Percentiles rank a stretch among this genome's conserved stretches.
Evolutionary conservation across 2,329 filamentous ascomycete species (phyloP).

Genomic region (Chaetothyriales sp.): DNA sequence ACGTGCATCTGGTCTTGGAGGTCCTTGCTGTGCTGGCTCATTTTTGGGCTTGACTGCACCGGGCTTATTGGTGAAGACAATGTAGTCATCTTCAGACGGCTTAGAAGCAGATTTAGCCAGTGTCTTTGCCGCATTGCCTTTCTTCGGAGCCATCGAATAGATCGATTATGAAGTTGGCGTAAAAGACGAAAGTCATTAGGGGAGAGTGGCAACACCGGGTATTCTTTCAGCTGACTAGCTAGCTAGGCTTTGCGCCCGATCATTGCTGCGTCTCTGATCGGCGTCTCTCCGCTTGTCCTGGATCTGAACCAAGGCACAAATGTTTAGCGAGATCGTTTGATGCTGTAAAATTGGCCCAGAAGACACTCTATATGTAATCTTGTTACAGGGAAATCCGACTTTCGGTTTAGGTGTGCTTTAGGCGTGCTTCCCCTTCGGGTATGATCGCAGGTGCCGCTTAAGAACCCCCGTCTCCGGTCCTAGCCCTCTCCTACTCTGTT

Average conservation of each 20-base stretch:
- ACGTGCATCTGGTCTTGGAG: conserved; percentile 42
- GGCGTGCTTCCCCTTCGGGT: too few relatives aligned
- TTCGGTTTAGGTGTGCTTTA: too few relatives aligned
- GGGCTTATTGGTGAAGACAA: conserved; percentile 20
- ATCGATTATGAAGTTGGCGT: neutral
- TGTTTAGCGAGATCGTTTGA: too few relatives aligned
- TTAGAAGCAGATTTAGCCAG: neutral
- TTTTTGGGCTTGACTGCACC: conserved; percentile 15
- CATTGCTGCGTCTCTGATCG: neutral
- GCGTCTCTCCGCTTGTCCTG: neutral
- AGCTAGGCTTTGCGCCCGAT: neutral
- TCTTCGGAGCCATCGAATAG: neutral
- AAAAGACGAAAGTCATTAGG: neutral
- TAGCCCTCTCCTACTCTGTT: too few relatives aligned
- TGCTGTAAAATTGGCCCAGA: too few relatives aligned
- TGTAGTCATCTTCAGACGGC: conserved; percentile 18
- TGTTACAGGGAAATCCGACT: too few relatives aligned
- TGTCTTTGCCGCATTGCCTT: neutral
- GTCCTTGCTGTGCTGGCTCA: conserved; percentile 22
- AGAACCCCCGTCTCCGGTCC: too few relatives aligned
- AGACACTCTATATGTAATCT: too few relatives aligned
- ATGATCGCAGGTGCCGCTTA: too few relatives aligned
- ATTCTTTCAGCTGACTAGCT: neutral
- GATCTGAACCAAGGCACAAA: neutral
- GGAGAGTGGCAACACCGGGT: too few relatives aligned